These are phyloP conservation scores for Pythium myriotylum DNA, from an alignment of 352 stramenopile species.

Conservation along the genomic window DNA sequence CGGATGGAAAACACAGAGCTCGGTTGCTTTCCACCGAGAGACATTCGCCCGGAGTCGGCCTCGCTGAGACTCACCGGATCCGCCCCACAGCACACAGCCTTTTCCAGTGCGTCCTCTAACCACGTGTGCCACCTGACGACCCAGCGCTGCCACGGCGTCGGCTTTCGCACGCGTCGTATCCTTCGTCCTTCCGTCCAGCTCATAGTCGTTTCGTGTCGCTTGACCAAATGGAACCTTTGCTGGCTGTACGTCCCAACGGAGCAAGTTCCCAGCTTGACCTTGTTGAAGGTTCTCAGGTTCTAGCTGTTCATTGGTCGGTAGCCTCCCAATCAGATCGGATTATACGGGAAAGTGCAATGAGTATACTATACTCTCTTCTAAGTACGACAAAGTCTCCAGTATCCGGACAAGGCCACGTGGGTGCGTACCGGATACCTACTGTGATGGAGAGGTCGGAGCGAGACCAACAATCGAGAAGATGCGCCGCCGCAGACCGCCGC, in stretches of 20 bases:
- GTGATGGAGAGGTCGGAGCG: constrained; percentile 7
- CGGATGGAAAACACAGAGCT: constrained; percentile 27
- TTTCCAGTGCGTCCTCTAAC: constrained; percentile 27
- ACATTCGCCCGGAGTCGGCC: constrained; percentile 3
- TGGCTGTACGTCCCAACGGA: not conserved
- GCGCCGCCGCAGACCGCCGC: constrained; percentile 13
- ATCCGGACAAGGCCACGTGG: constrained; percentile 5
- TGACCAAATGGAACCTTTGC: not conserved
- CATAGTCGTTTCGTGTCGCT: constrained; percentile 6
- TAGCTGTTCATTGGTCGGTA: constrained; percentile 14
- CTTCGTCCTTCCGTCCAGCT: constrained; percentile 16
- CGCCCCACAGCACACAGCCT: constrained; percentile 26
- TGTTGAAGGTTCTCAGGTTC: constrained; percentile 27
- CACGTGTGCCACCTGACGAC: constrained; percentile 22
- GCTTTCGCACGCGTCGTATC: constrained; percentile 27
- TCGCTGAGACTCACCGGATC: constrained; percentile 10
- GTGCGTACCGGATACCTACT: constrained; percentile 9
- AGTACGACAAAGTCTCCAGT: constrained; percentile 4
- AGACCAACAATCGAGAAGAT: constrained; percentile 5
- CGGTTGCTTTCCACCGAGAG: constrained; percentile 13
- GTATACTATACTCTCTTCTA: constrained; percentile 22
- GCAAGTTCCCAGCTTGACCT: not conserved
- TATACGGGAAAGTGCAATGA: constrained; percentile 13
- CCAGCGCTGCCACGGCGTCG: constrained; percentile 20
- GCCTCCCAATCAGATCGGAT: constrained; percentile 4